Conservation (phyloP, 805 yeast species). For the Cyberlindnera mrakii region DNA sequence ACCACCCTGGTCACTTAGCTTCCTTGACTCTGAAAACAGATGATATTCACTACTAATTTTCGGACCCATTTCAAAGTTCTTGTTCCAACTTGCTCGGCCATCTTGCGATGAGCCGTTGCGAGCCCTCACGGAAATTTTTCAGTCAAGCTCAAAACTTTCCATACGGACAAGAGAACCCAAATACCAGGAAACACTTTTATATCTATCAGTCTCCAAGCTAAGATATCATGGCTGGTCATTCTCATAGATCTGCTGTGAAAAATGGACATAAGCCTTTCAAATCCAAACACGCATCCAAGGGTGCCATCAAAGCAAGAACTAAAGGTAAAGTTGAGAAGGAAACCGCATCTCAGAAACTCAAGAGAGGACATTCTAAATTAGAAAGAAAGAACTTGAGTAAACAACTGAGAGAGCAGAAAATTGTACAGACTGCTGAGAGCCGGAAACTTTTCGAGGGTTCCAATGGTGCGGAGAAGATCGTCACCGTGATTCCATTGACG, state of each 20-base stretch:
- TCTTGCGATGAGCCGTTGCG: too few species aligned
- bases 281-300: conserved; percentile 84
- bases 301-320: conserved; percentile 69
- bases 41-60: too few species aligned
- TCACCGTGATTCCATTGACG: conserved; percentile 77
- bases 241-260: conserved; percentile 81
- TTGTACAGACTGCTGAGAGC: conserved; percentile 48
- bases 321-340: conserved; percentile 87
- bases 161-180: not conserved
- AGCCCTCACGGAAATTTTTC: too few species aligned
- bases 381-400: conserved; percentile 75
- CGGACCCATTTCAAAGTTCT: too few species aligned
- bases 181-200: not conserved
- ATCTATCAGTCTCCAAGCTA: not conserved
- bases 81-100: too few species aligned
- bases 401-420: conserved; percentile 73
- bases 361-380: conserved; percentile 33
- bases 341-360: conserved; percentile 25
- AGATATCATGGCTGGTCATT: conserved; percentile 57
- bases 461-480: conserved; percentile 75
- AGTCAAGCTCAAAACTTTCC: too few species aligned
- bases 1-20: too few species aligned
- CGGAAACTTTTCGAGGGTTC: conserved; percentile 75
- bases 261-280: conserved; percentile 87
- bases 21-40: too few species aligned